Evolutionary conservation across 1,284 basidiomycete species (phyloP).

Genomic region (Serendipita sp.): DNA sequence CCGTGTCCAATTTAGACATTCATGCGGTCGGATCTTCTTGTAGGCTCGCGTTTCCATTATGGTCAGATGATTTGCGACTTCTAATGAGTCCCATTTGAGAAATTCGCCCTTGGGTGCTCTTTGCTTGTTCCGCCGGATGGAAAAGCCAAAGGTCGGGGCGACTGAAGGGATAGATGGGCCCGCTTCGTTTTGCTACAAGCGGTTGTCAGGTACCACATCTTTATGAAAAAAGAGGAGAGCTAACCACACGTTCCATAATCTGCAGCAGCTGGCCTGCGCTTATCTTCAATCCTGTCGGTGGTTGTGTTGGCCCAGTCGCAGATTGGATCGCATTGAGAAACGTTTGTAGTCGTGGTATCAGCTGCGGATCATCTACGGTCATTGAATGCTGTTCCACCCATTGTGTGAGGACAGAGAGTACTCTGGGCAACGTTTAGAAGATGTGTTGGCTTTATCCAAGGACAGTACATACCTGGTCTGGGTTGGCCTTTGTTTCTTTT

Average conservation of each 20-base stretch:
- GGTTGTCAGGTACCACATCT: constrained; percentile 7
- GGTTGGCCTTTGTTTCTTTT: constrained; percentile 40
- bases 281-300: constrained; percentile 29
- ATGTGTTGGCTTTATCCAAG: background rate
- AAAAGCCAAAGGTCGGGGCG: constrained; percentile 19
- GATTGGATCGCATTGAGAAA: constrained; percentile 36
- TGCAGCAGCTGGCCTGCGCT: constrained; percentile 37
- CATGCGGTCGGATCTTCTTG: constrained; percentile 39
- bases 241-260: constrained; percentile 40
- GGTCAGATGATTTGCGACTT: constrained; percentile 50
- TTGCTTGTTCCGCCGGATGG: constrained; percentile 16
- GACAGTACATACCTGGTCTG: constrained; percentile 29
- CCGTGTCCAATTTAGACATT: constrained; percentile 44
- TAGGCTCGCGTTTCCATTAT: constrained; percentile 46
- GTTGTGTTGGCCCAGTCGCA: constrained; percentile 27
- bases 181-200: constrained; percentile 2
- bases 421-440: constrained; percentile 14
- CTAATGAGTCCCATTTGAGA: constrained; percentile 34
- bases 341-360: constrained; percentile 38
- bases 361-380: constrained; percentile 46
- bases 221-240: constrained; percentile 15
- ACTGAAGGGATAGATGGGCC: constrained; percentile 12
- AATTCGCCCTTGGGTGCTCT: constrained; percentile 38
- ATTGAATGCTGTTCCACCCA: constrained; percentile 50
- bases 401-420: constrained; percentile 39